Evolutionary conservation across 139 green algal genomes (phyloP), one percentile per base, ranked within the genome.

Genomic region (Spirogloea muscicola): DNA sequence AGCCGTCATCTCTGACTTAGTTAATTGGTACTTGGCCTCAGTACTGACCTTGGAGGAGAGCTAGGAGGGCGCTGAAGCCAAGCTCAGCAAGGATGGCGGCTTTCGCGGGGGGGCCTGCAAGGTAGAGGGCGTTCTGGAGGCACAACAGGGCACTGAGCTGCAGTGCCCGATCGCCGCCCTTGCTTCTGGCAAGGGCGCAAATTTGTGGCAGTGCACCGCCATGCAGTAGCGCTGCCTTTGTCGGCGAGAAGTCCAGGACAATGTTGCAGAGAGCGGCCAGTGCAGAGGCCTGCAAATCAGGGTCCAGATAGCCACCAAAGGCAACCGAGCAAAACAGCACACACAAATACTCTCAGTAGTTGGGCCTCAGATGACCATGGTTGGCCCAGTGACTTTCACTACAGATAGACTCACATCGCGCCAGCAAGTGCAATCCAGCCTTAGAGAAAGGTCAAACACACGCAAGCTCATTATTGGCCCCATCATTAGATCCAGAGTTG

Each of bases 221-320:
- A 5, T 68, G 31, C 38, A 95, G 79, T 51, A 92, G 66, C 87
- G 81, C 16, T 42, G 36, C 9, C 38, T 43, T 42, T 39, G 48
- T 27, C 2, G 63, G 39, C 6, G 66, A 85, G 66, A 92, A 91
- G 29, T 94, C 89, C 5, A 95, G 79, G 25, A 93, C 82, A 40
- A 96, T 77, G 82, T 96, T 96, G 84, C 89, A 92, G 3, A 94
- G 27, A 1, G 90, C 81, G 41, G 77, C 85, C n/a, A 48, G 66
- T 3, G 76, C 76, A 29, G 77, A 81, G 7, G 72, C 69, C 85
- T 91, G 82, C 43, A 92, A 77, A 68, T 82, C 68, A 52, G 82
- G 79, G 0, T 89, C 79, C 16, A n/a, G n/a, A n/a, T n/a, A n/a
- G n/a, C n/a, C n/a, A n/a, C n/a, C n/a, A n/a, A n/a, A n/a, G n/a